These are phyloP conservation scores for Pythium apleroticum DNA, from an alignment of 352 stramenopile genomes.

Conservation along the genomic window DNA sequence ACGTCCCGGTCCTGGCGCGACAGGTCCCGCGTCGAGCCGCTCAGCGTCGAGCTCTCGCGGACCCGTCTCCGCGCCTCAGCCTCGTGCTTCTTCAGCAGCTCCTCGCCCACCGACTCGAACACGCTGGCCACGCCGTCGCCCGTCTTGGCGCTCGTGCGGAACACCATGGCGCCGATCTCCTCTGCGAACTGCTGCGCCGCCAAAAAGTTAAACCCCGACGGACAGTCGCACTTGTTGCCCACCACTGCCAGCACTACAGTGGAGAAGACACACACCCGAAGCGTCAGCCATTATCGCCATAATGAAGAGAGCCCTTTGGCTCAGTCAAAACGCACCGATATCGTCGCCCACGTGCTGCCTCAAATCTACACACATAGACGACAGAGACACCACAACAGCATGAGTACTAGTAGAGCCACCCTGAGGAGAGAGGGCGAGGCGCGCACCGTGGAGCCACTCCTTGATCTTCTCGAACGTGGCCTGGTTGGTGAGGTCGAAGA, in stretches of 20 bases:
- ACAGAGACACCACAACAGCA: slow-evolving; percentile 8
- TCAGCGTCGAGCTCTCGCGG: slow-evolving; percentile 41
- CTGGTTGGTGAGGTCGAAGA: slow-evolving; percentile 81
- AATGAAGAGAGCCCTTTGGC: too few relatives aligned
- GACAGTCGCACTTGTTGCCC: slow-evolving; percentile 81
- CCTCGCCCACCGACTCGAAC: slow-evolving; percentile 70
- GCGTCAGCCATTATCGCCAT: too few relatives aligned
- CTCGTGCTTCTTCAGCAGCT: slow-evolving; percentile 79
- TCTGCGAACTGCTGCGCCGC: slow-evolving; percentile 72
- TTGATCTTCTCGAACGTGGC: slow-evolving; percentile 86
- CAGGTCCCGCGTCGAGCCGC: slow-evolving; percentile 8
- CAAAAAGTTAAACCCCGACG: slow-evolving; percentile 63
- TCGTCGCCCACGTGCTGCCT: slow-evolving; percentile 77
- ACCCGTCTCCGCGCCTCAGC: slow-evolving; percentile 52
- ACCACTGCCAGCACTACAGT: slow-evolving; percentile 68
- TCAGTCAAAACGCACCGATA: slow-evolving; percentile 47
- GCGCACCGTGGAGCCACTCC: slow-evolving; percentile 79
- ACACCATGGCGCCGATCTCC: slow-evolving; percentile 83
- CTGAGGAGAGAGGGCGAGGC: too few relatives aligned
- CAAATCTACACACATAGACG: slow-evolving; percentile 42
- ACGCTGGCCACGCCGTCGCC: slow-evolving; percentile 73
- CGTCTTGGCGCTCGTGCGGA: slow-evolving; percentile 79
- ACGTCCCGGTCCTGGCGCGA: slow-evolving; percentile 12
- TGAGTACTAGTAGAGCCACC: neutral
- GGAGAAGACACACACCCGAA: neutral